Evolutionary conservation across 345 rosid genomes (phyloP).

Genomic region (Pistacia vera): DNA sequence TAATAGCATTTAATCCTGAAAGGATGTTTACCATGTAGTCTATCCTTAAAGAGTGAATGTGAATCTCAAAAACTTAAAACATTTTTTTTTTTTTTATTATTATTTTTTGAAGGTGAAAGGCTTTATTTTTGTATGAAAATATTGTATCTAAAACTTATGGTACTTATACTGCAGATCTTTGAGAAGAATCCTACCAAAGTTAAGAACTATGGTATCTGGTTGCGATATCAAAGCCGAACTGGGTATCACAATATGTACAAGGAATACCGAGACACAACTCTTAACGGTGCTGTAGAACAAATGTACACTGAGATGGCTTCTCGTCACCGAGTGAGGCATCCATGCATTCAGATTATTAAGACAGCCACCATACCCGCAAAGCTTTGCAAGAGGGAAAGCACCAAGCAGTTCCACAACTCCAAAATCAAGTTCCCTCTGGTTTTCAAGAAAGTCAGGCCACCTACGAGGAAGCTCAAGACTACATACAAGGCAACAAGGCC

Average conservation of each 20-base stretch:
- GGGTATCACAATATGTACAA: constrained; percentile 45
- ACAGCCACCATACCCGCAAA: constrained; percentile 33
- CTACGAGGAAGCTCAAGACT: constrained; percentile 34
- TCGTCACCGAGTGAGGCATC: constrained; percentile 40
- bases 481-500: constrained; percentile 41
- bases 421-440: constrained; percentile 38
- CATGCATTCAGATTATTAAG: constrained; percentile 39
- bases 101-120: neutral
- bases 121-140: neutral
- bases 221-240: constrained; percentile 37
- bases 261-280: constrained; percentile 36
- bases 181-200: constrained; percentile 38
- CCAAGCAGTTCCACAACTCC: constrained; percentile 38
- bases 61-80: neutral
- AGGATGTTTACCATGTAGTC: neutral
- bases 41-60: too few species aligned
- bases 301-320: constrained; percentile 47
- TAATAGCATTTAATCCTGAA: neutral
- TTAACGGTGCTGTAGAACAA: constrained; percentile 38
- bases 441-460: constrained; percentile 39
- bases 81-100: neutral
- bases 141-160: neutral
- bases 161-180: constrained; percentile 23
- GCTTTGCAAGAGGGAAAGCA: constrained; percentile 44
- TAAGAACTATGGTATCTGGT: constrained; percentile 43